Conservation (phyloP, 1,284 basidiomycete genomes). For the Cryptococcus sp. region DNA sequence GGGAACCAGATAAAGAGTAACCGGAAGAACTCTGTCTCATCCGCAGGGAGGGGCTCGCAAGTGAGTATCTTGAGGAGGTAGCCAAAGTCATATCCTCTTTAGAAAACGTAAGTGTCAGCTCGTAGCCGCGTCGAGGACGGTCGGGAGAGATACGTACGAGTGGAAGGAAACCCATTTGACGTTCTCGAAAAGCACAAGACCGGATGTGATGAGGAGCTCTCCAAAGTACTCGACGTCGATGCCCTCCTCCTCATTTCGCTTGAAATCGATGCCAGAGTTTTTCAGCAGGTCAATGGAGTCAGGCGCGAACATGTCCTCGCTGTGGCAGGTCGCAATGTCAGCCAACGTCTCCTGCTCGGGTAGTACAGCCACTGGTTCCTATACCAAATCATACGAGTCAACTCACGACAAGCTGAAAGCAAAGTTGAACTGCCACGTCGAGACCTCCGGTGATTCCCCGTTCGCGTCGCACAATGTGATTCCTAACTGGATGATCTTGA, state of each 20-base stretch:
- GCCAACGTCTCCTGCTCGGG: not conserved
- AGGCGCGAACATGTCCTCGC: constrained; percentile 96
- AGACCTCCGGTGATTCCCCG: constrained; percentile 82
- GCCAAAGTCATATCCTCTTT: constrained; percentile 97
- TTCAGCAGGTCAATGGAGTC: constrained; percentile 93
- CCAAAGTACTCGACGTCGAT: constrained; percentile 95
- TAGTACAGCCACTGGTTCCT: not conserved
- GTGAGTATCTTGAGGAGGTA: constrained; percentile 96
- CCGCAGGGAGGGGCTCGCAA: constrained; percentile 76
- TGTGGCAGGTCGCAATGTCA: constrained; percentile 38
- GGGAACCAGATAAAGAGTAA: constrained; percentile 92
- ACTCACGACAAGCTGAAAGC: constrained; percentile 83
- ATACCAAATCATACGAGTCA: not conserved
- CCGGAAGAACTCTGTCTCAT: constrained; percentile 88
- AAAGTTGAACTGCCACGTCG: constrained; percentile 99
- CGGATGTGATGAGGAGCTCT: constrained; percentile 93
- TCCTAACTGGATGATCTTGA: constrained; percentile 97
- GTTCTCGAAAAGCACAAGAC: constrained; percentile 82
- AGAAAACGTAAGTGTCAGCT: not conserved
- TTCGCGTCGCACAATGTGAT: constrained; percentile 92
- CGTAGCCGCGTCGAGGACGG: not conserved
- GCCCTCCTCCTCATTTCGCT: constrained; percentile 85
- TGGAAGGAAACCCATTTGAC: constrained; percentile 98
- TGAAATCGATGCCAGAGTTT: constrained; percentile 94
- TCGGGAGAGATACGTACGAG: constrained; percentile 65